Percentiles rank a stretch among this genome's conserved stretches.
Conservation (phyloP, 2,329 filamentous ascomycete genomes). For the Huntiella decipiens region DNA sequence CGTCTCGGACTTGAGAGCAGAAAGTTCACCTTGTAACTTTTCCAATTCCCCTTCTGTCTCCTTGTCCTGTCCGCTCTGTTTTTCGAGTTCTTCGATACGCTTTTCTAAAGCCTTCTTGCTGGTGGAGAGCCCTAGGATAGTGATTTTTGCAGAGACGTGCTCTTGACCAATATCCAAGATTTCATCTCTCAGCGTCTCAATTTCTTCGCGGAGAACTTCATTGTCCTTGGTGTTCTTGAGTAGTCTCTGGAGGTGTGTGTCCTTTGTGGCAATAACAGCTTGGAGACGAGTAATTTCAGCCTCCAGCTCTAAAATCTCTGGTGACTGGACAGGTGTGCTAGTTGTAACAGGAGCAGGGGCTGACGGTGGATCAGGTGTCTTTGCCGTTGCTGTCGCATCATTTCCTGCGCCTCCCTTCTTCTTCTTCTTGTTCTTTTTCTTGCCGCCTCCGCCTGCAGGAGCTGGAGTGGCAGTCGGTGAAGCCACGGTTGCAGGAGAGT, state of each 20-base stretch:
- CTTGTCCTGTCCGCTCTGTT: conserved; percentile 27
- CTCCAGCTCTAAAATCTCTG: conserved; percentile 20
- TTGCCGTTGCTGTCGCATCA: conserved; percentile 13
- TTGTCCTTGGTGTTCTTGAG: conserved; percentile 53
- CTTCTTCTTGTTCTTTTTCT: conserved; percentile 77
- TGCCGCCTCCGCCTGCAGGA: conserved; percentile 14
- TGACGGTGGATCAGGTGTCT: not conserved
- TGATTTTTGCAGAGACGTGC: conserved; percentile 66
- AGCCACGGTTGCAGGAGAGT: conserved; percentile 1
- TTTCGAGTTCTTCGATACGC: conserved; percentile 46
- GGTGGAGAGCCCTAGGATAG: conserved; percentile 38
- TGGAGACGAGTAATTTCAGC: conserved; percentile 31
- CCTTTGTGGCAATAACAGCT: conserved; percentile 41
- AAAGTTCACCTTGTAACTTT: conserved; percentile 27
- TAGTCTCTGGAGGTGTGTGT: conserved; percentile 53
- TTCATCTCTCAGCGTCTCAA: conserved; percentile 66
- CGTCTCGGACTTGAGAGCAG: conserved; percentile 52
- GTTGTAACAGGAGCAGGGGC: conserved; percentile 13
- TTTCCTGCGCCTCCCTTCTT: conserved; percentile 50
- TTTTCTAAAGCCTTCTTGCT: conserved; percentile 31
- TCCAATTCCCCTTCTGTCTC: conserved; percentile 4
- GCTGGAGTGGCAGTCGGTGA: conserved; percentile 12
- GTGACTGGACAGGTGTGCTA: not conserved
- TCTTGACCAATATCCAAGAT: conserved; percentile 63
- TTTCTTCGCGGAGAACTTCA: conserved; percentile 65